Evolutionary conservation across 2,329 filamentous ascomycete species (phyloP).

Genomic region (Penicillium sp.): DNA sequence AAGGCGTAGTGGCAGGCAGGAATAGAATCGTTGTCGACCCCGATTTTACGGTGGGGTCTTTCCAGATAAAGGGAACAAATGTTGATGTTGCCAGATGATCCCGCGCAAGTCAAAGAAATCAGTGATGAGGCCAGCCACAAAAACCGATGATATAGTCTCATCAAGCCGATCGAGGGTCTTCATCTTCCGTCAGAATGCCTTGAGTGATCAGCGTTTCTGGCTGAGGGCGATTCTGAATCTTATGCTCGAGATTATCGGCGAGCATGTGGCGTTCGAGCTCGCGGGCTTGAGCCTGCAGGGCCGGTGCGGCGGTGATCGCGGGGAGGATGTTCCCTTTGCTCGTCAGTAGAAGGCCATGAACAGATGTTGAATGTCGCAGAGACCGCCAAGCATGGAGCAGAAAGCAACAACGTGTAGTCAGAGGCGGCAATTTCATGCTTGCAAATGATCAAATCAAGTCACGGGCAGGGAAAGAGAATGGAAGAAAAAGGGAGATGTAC

Average conservation of each 20-base stretch:
- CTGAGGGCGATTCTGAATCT: conserved; percentile 69
- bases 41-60: too few relatives aligned
- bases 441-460: neutral
- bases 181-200: conserved; percentile 68
- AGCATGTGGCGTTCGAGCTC: conserved; percentile 87
- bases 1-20: too few relatives aligned
- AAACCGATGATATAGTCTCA: neutral
- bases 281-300: conserved; percentile 71
- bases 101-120: too few relatives aligned
- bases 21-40: too few relatives aligned
- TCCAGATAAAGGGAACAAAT: too few relatives aligned
- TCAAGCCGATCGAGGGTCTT: conserved; percentile 33
- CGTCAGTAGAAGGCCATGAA: conserved; percentile 3
- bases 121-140: too few relatives aligned
- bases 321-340: conserved; percentile 76
- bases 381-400: neutral
- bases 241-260: conserved; percentile 78
- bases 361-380: neutral
- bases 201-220: conserved; percentile 71
- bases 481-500: conserved; percentile 44
- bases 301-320: conserved; percentile 68
- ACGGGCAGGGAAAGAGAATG: neutral
- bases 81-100: too few relatives aligned
- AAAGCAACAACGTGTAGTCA: neutral
- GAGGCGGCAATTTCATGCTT: neutral